A percentile compares a stretch with the other conserved stretches of the same genome.
phyloP scores from a whole-genome alignment of 2,329 filamentous ascomycete species.

The Beauveria varroae region DNA sequence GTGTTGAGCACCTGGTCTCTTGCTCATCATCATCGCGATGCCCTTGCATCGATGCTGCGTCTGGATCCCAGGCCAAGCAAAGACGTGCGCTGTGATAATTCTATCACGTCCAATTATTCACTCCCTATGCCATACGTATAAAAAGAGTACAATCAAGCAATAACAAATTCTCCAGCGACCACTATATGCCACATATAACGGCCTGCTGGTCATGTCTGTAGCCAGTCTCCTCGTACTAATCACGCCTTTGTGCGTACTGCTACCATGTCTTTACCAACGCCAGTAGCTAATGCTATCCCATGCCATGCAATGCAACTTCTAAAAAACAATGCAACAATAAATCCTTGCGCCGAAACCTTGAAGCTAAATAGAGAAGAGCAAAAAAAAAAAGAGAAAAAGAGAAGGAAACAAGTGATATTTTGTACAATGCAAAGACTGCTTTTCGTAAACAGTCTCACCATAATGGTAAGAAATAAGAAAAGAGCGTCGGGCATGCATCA shows the following conservation, averaged over 20 bases:
- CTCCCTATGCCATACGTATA: not conserved
- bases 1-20: not conserved
- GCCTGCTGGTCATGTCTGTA: not conserved
- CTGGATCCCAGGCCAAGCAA: not conserved
- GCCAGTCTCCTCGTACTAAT: not conserved
- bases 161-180: not conserved
- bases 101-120: not conserved
- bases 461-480: not conserved
- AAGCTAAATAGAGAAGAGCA: not conserved
- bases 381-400: not conserved
- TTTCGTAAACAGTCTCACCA: not conserved
- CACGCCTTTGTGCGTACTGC: not conserved
- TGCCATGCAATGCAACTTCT: slow-evolving; percentile 15
- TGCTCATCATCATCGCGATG: no score
- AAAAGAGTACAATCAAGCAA: not conserved
- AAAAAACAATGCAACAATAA: slow-evolving; percentile 3
- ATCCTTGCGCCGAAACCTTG: not conserved
- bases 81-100: not conserved
- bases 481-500: not conserved
- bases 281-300: slow-evolving; percentile 11
- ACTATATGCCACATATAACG: not conserved
- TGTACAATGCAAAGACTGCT: not conserved
- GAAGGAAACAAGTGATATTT: not conserved
- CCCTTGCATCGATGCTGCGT: no score
- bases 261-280: slow-evolving; percentile 8